Conservation (phyloP, 257 asterid genomes). For the Cordia subcordata region DNA sequence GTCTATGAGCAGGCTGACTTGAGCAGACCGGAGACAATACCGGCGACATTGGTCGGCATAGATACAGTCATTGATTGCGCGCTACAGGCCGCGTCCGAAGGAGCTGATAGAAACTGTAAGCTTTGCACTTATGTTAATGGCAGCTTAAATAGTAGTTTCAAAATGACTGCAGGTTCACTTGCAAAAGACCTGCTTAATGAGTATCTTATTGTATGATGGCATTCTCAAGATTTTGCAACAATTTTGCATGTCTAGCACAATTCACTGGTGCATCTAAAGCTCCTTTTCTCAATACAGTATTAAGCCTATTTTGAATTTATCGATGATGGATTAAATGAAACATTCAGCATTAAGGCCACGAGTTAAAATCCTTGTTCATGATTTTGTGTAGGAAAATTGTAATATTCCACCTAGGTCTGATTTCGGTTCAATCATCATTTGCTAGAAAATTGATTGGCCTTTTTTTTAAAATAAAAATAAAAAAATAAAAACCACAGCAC, state of each 20-base stretch:
- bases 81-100: slow-evolving; percentile 99
- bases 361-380: no score
- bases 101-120: slow-evolving; percentile 94
- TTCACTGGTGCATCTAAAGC: neutral
- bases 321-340: no score
- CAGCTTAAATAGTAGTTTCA: neutral
- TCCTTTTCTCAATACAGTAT: slow-evolving; percentile 2
- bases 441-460: no score
- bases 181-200: neutral
- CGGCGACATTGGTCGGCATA: slow-evolving; percentile 90
- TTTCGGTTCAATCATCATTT: no score
- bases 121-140: neutral
- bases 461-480: no score
- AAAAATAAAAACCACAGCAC: no score
- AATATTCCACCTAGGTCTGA: no score
- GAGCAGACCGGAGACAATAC: slow-evolving; percentile 93
- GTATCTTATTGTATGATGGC: neutral
- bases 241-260: neutral
- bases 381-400: no score
- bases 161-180: neutral
- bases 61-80: slow-evolving; percentile 95
- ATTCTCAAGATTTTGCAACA: neutral
- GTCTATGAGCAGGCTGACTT: slow-evolving; percentile 78
- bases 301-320: slow-evolving; percentile 17
- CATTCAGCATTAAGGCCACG: no score